Evolutionary conservation across 2,329 filamentous ascomycete genomes (phyloP).

Genomic region (Talaromyces albobiverticillius): DNA sequence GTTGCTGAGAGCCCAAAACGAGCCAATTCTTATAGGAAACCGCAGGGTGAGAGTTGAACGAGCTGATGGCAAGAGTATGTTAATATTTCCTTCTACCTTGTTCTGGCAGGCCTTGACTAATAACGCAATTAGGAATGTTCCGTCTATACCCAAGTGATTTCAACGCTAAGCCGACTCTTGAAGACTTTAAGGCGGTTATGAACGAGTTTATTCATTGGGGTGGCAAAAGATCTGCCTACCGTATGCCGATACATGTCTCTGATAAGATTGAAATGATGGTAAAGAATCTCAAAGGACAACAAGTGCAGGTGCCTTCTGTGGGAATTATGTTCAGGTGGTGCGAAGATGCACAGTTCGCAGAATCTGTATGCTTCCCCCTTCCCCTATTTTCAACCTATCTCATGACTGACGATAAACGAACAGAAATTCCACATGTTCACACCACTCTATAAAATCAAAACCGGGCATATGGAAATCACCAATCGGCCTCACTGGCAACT

Average conservation of each 20-base stretch:
- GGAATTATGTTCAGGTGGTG: constrained; percentile 4
- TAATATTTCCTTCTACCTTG: no score
- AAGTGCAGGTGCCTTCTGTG: background rate
- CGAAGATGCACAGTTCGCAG: constrained; percentile 4
- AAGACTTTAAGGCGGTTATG: background rate
- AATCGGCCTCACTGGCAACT: background rate
- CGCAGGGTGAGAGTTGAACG: constrained; percentile 5
- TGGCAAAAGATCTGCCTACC: background rate
- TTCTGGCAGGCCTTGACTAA: no score
- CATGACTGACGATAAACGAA: background rate
- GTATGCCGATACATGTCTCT: background rate
- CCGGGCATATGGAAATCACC: background rate
- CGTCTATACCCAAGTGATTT: background rate
- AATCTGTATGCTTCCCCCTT: background rate
- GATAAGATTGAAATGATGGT: background rate
- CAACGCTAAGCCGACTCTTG: background rate
- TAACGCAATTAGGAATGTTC: constrained; percentile 1
- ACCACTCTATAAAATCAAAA: background rate
- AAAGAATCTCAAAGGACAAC: background rate
- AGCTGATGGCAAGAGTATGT: constrained; percentile 8
- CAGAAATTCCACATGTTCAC: background rate
- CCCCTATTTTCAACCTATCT: background rate
- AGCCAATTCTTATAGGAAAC: background rate
- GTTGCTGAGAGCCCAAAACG: background rate
- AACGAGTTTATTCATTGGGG: background rate